These are phyloP conservation scores for Adansonia madagascariensis DNA, from an alignment of 441 rosid genomes.

Conservation along the genomic window DNA sequence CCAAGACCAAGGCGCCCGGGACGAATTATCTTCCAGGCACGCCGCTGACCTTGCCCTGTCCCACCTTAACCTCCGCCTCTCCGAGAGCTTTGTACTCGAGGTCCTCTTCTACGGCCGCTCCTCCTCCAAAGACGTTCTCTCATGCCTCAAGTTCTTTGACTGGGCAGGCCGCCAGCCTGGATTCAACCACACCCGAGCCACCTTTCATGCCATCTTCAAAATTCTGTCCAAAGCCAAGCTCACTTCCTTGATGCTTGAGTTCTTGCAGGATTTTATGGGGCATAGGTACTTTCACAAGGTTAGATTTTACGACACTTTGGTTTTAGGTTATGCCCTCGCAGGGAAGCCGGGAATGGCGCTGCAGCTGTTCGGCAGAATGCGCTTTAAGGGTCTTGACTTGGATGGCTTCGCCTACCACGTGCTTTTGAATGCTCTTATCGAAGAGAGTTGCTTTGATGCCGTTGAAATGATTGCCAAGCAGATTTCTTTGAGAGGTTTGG, in stretches of 20 bases:
- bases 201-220: slow-evolving; percentile 69
- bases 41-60: slow-evolving; percentile 46
- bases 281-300: slow-evolving; percentile 29
- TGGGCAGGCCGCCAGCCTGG: slow-evolving; percentile 88
- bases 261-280: slow-evolving; percentile 41
- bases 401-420: slow-evolving; percentile 62
- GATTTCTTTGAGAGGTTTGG: slow-evolving; percentile 58
- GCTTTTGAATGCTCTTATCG: slow-evolving; percentile 75
- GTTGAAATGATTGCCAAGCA: slow-evolving; percentile 52
- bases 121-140: slow-evolving; percentile 46
- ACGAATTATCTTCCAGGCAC: slow-evolving; percentile 31
- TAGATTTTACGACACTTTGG: slow-evolving; percentile 57
- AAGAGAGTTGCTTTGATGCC: slow-evolving; percentile 55
- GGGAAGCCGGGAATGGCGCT: slow-evolving; percentile 74
- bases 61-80: slow-evolving; percentile 49
- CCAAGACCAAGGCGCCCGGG: slow-evolving; percentile 16
- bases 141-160: slow-evolving; percentile 85
- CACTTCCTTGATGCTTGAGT: slow-evolving; percentile 50
- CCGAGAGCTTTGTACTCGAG: slow-evolving; percentile 56
- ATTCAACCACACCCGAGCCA: slow-evolving; percentile 61
- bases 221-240: slow-evolving; percentile 60
- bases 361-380: slow-evolving; percentile 71
- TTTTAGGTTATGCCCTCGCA: slow-evolving; percentile 75
- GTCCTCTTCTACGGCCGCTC: slow-evolving; percentile 55
- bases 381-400: slow-evolving; percentile 75